phyloP scores from a whole-genome alignment of 1,139 yeast species.

The Hansenula lynferdii region DNA sequence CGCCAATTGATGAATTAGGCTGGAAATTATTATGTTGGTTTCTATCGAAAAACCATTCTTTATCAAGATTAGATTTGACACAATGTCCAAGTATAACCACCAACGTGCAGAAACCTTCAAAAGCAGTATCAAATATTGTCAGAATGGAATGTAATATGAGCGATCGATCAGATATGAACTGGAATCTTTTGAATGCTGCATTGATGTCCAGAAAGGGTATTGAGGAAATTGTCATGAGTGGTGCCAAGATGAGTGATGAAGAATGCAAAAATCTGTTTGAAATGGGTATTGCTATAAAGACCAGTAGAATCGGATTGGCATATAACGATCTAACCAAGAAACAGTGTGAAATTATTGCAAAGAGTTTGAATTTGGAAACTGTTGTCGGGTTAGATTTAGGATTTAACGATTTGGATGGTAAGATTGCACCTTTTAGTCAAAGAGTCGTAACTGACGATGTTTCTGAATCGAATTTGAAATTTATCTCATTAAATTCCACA shows the following conservation, averaged over 20 bases:
- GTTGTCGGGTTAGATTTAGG: conserved; percentile 62
- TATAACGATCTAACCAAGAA: conserved; percentile 51
- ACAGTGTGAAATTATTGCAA: conserved; percentile 46
- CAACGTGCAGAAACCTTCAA: conserved; percentile 48
- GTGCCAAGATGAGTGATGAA: conserved; percentile 57
- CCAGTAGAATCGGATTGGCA: conserved; percentile 61
- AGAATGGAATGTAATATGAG: conserved; percentile 58
- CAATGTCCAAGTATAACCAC: conserved; percentile 63
- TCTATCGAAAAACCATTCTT: conserved; percentile 51
- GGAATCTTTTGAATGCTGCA: conserved; percentile 69
- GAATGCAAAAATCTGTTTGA: conserved; percentile 55
- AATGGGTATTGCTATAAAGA: conserved; percentile 46
- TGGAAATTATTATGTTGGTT: conserved; percentile 73
- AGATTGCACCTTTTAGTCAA: conserved; percentile 46
- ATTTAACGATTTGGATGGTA: conserved; percentile 60
- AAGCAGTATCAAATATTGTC: conserved; percentile 25
- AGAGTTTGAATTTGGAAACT: conserved; percentile 14
- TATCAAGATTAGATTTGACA: conserved; percentile 59
- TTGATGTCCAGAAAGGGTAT: conserved; percentile 64
- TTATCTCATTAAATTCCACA: conserved; percentile 49
- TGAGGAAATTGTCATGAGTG: conserved; percentile 67
- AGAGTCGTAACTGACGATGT: conserved; percentile 25
- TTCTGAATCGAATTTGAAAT: conserved; percentile 29
- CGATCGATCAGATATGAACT: conserved; percentile 68
- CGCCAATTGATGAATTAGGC: conserved; percentile 62